phyloP scores from a whole-genome alignment of 768 basidiomycete species.

The Panaeolus papilionaceus region DNA sequence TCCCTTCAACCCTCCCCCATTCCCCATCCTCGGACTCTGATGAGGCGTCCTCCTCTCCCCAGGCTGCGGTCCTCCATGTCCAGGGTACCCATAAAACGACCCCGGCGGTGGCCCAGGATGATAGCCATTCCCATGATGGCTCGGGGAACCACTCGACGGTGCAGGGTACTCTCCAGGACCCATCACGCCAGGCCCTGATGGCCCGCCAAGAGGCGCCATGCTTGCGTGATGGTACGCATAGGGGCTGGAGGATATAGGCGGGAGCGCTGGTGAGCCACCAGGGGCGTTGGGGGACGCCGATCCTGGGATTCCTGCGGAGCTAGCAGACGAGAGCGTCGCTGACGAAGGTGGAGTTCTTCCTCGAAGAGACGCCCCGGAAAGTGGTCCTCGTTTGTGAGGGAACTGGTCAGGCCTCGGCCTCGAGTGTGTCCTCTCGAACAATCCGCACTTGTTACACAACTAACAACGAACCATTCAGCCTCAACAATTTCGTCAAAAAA shows the following conservation, averaged over 20 bases:
- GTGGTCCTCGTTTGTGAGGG: slow-evolving; percentile 78
- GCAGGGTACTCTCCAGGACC: slow-evolving; percentile 12
- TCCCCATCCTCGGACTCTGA: slow-evolving; percentile 15
- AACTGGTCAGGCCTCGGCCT: slow-evolving; percentile 82
- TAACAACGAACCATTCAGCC: slow-evolving; percentile 28
- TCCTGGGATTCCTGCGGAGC: slow-evolving; percentile 42
- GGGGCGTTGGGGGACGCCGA: slow-evolving; percentile 5
- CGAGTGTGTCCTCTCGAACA: slow-evolving; percentile 84
- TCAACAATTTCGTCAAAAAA: slow-evolving; percentile 19
- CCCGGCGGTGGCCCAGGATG: not conserved
- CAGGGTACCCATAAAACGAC: slow-evolving; percentile 9
- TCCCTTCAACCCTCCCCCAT: slow-evolving; percentile 8
- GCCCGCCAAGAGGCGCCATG: slow-evolving; percentile 4
- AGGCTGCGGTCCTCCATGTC: not conserved
- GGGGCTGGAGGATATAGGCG: slow-evolving; percentile 1
- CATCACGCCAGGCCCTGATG: slow-evolving; percentile 13
- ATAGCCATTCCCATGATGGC: slow-evolving; percentile 3
- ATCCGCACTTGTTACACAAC: slow-evolving; percentile 76
- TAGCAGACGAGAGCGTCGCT: not conserved
- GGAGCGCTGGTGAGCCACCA: slow-evolving; percentile 5
- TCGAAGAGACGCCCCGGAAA: slow-evolving; percentile 57
- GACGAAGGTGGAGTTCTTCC: slow-evolving; percentile 54
- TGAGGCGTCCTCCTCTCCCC: slow-evolving; percentile 7
- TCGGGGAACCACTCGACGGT: not conserved
- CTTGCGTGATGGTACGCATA: slow-evolving; percentile 1